Evolutionary conservation across 768 basidiomycete genomes (phyloP).

Genomic region (Lentinus tigrinus): DNA sequence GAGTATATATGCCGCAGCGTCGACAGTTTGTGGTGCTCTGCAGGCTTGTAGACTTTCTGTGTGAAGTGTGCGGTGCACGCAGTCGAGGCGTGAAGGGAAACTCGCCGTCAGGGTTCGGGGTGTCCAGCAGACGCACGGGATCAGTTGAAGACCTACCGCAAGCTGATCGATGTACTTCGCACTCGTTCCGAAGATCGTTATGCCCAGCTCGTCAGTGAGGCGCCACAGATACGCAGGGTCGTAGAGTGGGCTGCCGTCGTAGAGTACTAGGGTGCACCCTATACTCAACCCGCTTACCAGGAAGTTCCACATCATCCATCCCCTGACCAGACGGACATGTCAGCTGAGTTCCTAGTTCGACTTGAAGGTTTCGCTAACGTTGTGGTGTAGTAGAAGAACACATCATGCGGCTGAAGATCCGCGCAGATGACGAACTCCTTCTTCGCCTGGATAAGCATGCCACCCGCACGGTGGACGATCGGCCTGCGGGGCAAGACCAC

Average conservation of each 20-base stretch:
- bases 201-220: conserved; percentile 63
- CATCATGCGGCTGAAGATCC: conserved; percentile 62
- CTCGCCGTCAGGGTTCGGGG: conserved; percentile 3
- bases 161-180: conserved; percentile 83
- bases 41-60: conserved; percentile 69
- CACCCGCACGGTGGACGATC: conserved; percentile 76
- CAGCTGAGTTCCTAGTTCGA: conserved; percentile 1
- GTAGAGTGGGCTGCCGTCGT: conserved; percentile 77
- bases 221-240: conserved; percentile 67
- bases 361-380: conserved; percentile 47
- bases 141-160: conserved; percentile 44
- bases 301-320: conserved; percentile 95
- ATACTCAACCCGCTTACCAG: conserved; percentile 62
- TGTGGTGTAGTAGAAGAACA: conserved; percentile 83
- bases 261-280: conserved; percentile 73
- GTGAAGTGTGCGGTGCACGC: conserved; percentile 15
- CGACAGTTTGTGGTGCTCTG: conserved; percentile 56
- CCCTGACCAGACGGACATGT: conserved; percentile 37
- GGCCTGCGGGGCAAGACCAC: conserved; percentile 42
- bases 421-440: conserved; percentile 72
- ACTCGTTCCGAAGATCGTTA: conserved; percentile 80
- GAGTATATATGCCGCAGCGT: conserved; percentile 74
- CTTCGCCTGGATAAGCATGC: conserved; percentile 72
- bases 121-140: not conserved
- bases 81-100: not conserved